Evolutionary conservation across 2,329 filamentous ascomycete species (phyloP), one percentile per base, ranked within the genome.

Genomic region (Aspergillus clavatus): DNA sequence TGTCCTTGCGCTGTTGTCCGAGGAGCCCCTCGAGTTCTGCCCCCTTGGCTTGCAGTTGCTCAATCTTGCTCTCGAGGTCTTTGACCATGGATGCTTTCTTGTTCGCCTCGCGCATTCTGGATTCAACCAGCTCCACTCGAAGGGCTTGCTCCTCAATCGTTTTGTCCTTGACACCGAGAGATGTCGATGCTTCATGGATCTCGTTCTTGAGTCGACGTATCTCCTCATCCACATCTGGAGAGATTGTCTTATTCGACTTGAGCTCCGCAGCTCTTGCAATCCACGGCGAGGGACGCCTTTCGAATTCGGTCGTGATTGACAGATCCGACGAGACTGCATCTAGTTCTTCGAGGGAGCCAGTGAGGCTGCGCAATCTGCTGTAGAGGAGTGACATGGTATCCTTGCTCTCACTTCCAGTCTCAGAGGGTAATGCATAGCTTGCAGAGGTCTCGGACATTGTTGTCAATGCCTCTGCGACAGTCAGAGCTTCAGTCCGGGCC

Each of bases 81-180:
- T 72, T 72, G 16, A 70, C 67, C 47, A 67, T 62, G 3, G 66
- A 80, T 11, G 86, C 81, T 68, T 91, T 90, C 62, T 86, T 82
- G 53, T 83, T 82, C 5, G 87, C 87, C 60, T 94, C 89, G 46
- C 84, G 82, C 83, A 93, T 90, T 46, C 88, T 79, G 6, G 87
- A 87, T 66, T 95, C 87, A 28, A 97, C 81, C 31, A 93, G 87
- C 68, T 96, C 91, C 55, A 96, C 95, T 67, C 93, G 90, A 55
- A 96, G 85, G n/a, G 84, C 80, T 19, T 87, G 71, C 47, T 94
- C 91, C 65, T 94, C 89, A 42, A 95, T 80, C 27, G 84, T 83
- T 63, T 90, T 87, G 54, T 95, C 88, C 51, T 84, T 83, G 52
- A 84, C 78, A 1, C 84, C 82, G 46, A 89, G 77, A 3, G 80